These are phyloP conservation scores for Melanopsichium pennsylvanicum DNA, from an alignment of 1,284 basidiomycete genomes.

Conservation along the genomic window DNA sequence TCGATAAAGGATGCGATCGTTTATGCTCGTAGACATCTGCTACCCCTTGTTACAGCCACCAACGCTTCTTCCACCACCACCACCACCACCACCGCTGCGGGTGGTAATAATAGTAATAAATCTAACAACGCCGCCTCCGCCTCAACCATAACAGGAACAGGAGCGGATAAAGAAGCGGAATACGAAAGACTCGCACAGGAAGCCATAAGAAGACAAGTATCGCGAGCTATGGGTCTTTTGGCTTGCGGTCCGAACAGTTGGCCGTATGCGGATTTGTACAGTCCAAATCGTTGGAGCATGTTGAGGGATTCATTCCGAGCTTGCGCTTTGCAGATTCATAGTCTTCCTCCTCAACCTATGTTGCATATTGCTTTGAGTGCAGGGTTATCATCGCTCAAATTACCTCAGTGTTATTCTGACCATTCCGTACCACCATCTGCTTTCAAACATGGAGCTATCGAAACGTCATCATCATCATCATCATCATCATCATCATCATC, in stretches of 20 bases:
- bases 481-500: no score
- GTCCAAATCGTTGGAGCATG: conserved; percentile 26
- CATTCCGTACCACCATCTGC: no score
- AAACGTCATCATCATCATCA: no score
- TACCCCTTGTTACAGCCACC: conserved; percentile 73
- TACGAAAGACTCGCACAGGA: conserved; percentile 26
- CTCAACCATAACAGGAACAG: background rate
- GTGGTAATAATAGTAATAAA: no score
- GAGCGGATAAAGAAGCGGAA: conserved; percentile 21
- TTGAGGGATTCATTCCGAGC: conserved; percentile 46
- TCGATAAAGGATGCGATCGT: conserved; percentile 79
- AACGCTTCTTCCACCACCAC: background rate
- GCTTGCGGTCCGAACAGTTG: conserved; percentile 37
- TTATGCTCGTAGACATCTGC: conserved; percentile 82
- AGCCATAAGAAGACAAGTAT: conserved; percentile 23
- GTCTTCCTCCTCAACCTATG: conserved; percentile 49
- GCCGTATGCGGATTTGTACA: conserved; percentile 57
- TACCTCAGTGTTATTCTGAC: conserved; percentile 49
- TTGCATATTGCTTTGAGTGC: conserved; percentile 61
- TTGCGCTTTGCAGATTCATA: conserved; percentile 51
- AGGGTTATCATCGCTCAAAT: conserved; percentile 54
- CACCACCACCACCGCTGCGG: background rate
- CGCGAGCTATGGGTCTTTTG: conserved; percentile 55
- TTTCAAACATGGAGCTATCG: no score
- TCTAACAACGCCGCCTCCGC: no score